Evolutionary conservation across 2,329 filamentous ascomycete genomes (phyloP).

Genomic region (Penicillium glabrum): DNA sequence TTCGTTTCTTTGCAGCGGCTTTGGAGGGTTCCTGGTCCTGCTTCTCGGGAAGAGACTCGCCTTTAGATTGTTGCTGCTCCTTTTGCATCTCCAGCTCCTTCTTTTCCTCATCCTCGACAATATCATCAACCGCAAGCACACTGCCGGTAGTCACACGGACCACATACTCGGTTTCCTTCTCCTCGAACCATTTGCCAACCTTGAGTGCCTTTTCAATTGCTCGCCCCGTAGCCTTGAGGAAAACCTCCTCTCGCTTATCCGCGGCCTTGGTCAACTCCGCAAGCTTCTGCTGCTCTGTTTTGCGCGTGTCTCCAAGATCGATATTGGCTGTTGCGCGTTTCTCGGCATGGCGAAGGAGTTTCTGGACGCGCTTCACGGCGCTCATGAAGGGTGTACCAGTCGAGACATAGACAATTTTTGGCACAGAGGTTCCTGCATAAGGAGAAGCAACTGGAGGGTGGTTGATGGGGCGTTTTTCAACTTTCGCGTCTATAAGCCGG

Average conservation of each 20-base stretch:
- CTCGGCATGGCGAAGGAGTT: conserved; percentile 53
- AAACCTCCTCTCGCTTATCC: conserved; percentile 51
- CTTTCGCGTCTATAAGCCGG: conserved; percentile 42
- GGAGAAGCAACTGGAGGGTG: conserved; percentile 56
- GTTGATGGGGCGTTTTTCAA: conserved; percentile 59
- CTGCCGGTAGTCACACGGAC: conserved; percentile 57
- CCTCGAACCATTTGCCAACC: conserved; percentile 58
- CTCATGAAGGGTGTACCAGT: conserved; percentile 57
- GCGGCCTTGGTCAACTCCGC: conserved; percentile 32
- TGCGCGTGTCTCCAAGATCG: conserved; percentile 32
- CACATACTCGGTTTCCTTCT: conserved; percentile 49
- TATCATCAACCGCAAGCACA: conserved; percentile 61
- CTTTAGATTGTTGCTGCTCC: conserved; percentile 17
- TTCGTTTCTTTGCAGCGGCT: conserved; percentile 29
- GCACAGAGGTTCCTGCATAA: conserved; percentile 48
- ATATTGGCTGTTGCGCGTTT: conserved; percentile 51
- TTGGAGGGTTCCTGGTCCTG: conserved; percentile 12
- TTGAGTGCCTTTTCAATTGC: conserved; percentile 59
- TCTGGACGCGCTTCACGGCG: conserved; percentile 59
- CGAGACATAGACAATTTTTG: conserved; percentile 60
- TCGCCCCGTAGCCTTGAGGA: conserved; percentile 60
- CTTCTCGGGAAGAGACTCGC: conserved; percentile 6
- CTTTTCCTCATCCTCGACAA: conserved; percentile 44
- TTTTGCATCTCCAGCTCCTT: conserved; percentile 28
- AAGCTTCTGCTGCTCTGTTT: conserved; percentile 32